Percentiles rank a stretch among this genome's conserved stretches.
These are phyloP conservation scores for Ochetophila trinervis DNA, from an alignment of 306 rosid species.

Conservation along the genomic window DNA sequence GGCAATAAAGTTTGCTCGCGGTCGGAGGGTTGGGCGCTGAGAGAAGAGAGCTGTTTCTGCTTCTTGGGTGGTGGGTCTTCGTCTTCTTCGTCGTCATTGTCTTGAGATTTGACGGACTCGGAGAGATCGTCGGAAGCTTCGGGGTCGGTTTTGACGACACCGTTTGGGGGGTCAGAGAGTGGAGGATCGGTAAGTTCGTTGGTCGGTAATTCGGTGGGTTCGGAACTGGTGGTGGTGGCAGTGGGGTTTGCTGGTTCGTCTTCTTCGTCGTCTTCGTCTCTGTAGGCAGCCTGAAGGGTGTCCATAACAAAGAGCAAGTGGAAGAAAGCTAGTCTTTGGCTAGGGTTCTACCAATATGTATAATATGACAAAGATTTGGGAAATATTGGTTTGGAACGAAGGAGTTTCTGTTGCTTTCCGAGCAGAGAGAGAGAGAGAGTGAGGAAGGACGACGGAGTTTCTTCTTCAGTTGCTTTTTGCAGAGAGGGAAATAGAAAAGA, in stretches of 20 bases:
- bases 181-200: constrained; percentile 39
- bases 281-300: constrained; percentile 61
- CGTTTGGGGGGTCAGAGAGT: constrained; percentile 43
- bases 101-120: constrained; percentile 48
- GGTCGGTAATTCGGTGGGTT: constrained; percentile 31
- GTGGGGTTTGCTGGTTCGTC: constrained; percentile 31
- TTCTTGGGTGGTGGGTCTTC: constrained; percentile 83
- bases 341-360: not conserved
- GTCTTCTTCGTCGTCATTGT: constrained; percentile 58
- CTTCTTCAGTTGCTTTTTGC: not conserved
- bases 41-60: constrained; percentile 74
- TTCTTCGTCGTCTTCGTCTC: constrained; percentile 80
- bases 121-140: constrained; percentile 69
- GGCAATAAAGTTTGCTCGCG: constrained; percentile 35
- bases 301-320: constrained; percentile 41
- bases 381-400: not conserved
- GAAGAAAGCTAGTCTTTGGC: not conserved
- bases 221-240: constrained; percentile 20
- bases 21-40: constrained; percentile 31
- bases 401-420: not conserved
- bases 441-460: not conserved
- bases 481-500: not conserved
- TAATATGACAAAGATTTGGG: too few species aligned
- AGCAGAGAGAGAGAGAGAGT: constrained; percentile 1
- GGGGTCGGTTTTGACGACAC: constrained; percentile 43